Base-by-base conservation (phyloP, 352 stramenopile species). In the Pythium plurisporium region DNA sequence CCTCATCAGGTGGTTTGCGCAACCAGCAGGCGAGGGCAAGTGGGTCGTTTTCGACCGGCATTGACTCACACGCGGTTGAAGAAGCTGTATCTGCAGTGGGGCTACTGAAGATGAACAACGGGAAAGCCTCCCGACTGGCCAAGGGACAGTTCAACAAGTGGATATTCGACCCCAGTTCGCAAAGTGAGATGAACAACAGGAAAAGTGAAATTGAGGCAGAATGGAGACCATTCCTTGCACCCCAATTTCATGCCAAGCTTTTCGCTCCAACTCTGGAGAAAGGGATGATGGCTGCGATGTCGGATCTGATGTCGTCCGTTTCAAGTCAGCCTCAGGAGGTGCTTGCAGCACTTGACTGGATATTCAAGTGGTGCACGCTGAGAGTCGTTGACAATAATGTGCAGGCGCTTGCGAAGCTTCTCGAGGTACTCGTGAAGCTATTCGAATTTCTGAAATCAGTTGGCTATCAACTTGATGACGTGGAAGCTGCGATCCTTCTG, bases 321-420 rank as follows among this genome's bases (percentile, higher is more conserved):
- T 72, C 80, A 0, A 70, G 68, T 15, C 82, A 94, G 55, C 72
- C 69, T 0, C 67, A 88, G 19, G 83, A 95, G 55, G 67, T 93
- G 20, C 55, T 91, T 9, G 59, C 70, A 15, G 80, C 71, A 17
- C 57, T 95, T 26, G 86, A 95, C 61, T 64, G 89, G 25, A 70
- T 94, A 12, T 67, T 95, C 31, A 95, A 95, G 65, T 95, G 86
- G 86, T 93, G 78, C 25, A 80, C 75, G 5, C 70, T 95, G 12
- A 82, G 86, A 8, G 77, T 95, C 44, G 84, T 94, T 8, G 86
- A 95, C 64, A 94, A 94, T 52, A 95, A 95, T 40, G 86, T 94
- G 15, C 84, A 95, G 61, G 86, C 81, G 0, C 69, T 94, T 15
- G 82, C 79, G 1, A 94, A 94, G 36, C 49, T 95, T 29, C 65